Evolutionary conservation across 345 rosid genomes (phyloP).

Genomic region (Populus pruinosa): DNA sequence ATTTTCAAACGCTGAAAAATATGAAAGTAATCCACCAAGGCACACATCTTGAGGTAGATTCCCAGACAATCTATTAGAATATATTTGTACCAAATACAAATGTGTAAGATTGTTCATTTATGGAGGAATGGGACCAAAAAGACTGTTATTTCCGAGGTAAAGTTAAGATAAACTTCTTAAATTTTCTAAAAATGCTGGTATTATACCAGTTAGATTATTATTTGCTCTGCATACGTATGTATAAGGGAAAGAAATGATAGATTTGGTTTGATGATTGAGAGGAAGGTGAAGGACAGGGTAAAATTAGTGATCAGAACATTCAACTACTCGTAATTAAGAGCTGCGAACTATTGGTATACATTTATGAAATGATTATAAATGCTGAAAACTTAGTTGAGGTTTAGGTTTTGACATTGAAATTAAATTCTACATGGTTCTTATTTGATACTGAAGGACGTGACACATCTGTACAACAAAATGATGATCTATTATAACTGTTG

Average conservation of each 20-base stretch:
- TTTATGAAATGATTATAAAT: too few species aligned
- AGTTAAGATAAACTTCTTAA: neutral
- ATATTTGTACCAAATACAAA: neutral
- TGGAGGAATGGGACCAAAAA: neutral
- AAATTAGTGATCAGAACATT: too few species aligned
- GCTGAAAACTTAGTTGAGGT: too few species aligned
- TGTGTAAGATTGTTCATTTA: neutral
- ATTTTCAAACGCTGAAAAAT: accelerated
- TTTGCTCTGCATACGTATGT: too few species aligned
- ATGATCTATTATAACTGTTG: neutral
- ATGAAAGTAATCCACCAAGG: neutral
- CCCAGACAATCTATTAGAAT: neutral
- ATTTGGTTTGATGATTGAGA: too few species aligned
- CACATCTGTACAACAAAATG: conserved; percentile 52
- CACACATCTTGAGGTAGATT: neutral
- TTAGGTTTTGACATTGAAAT: too few species aligned
- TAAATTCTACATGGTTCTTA: too few species aligned
- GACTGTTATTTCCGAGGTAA: neutral
- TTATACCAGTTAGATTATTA: too few species aligned
- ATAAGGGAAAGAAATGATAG: neutral
- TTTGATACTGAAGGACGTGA: conserved; percentile 74
- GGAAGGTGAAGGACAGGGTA: too few species aligned
- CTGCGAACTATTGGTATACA: too few species aligned
- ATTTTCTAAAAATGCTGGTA: neutral
- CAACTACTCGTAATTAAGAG: too few species aligned